phyloP scores from a whole-genome alignment of 441 rosid species.

The Jatropha podagrica region DNA sequence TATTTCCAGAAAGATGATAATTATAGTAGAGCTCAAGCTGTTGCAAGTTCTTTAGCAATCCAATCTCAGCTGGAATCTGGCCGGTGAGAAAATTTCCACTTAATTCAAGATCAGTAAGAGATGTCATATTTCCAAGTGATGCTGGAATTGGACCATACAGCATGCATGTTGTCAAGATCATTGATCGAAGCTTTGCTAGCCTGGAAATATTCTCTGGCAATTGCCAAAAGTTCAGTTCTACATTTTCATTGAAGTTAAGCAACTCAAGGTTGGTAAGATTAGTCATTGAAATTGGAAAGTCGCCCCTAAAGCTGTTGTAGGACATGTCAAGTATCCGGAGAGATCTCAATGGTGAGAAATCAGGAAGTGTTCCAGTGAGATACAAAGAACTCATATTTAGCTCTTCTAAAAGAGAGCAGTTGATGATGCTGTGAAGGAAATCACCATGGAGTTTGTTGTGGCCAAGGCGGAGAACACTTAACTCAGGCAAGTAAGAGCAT shows the following conservation, averaged over 20 bases:
- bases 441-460: slow-evolving; percentile 55
- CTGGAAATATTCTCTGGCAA: slow-evolving; percentile 62
- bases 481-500: slow-evolving; percentile 66
- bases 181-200: slow-evolving; percentile 56
- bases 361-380: slow-evolving; percentile 58
- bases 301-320: slow-evolving; percentile 65
- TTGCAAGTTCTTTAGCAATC: slow-evolving; percentile 68
- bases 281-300: slow-evolving; percentile 71
- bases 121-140: slow-evolving; percentile 74
- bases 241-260: slow-evolving; percentile 75
- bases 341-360: slow-evolving; percentile 65
- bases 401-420: slow-evolving; percentile 76
- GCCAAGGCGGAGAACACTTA: slow-evolving; percentile 66
- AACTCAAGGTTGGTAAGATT: slow-evolving; percentile 67
- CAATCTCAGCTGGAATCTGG: slow-evolving; percentile 69
- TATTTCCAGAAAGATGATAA: slow-evolving; percentile 57
- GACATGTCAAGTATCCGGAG: slow-evolving; percentile 75
- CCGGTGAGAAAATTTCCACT: slow-evolving; percentile 74
- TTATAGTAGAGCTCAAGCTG: slow-evolving; percentile 92
- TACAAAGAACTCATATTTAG: slow-evolving; percentile 48
- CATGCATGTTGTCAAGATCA: slow-evolving; percentile 72
- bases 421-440: slow-evolving; percentile 53
- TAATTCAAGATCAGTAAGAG: slow-evolving; percentile 84
- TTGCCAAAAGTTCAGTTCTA: slow-evolving; percentile 53
- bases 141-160: slow-evolving; percentile 64